A percentile compares a stretch with the other conserved stretches of the same genome.
These are phyloP conservation scores for Phellopilus nigrolimitatus DNA, from an alignment of 1,284 basidiomycete genomes.

Conservation along the genomic window DNA sequence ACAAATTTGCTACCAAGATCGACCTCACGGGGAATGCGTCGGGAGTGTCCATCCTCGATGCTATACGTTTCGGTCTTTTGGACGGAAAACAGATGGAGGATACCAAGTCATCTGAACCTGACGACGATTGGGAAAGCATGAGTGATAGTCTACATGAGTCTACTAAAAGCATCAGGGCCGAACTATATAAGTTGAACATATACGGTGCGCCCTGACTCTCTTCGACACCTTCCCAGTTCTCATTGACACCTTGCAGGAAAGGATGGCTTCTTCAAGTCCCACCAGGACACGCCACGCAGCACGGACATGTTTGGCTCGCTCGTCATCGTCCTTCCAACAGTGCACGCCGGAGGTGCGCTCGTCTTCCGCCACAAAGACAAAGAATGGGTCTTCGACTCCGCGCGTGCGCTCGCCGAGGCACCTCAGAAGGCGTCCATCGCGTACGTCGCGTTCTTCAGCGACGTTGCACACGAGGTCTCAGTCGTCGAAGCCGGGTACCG, in stretches of 20 bases:
- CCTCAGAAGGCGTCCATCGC: not conserved
- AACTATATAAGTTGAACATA: constrained; percentile 18
- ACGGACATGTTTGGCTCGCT: constrained; percentile 18
- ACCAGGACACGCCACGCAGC: too few species aligned
- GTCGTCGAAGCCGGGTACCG: constrained; percentile 2
- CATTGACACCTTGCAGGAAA: constrained; percentile 7
- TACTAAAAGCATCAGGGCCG: constrained; percentile 2
- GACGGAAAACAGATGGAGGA: too few species aligned
- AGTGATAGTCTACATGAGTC: not conserved
- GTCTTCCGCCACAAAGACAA: constrained; percentile 3
- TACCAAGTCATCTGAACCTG: too few species aligned
- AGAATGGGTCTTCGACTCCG: constrained; percentile 12
- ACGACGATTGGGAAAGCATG: too few species aligned
- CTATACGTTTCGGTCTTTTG: constrained; percentile 20
- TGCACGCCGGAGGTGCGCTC: constrained; percentile 16
- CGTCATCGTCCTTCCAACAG: constrained; percentile 13
- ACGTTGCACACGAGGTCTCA: constrained; percentile 14
- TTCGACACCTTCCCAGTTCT: not conserved
- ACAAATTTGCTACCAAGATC: constrained; percentile 5
- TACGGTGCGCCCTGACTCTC: constrained; percentile 8
- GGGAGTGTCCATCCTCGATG: too few species aligned
- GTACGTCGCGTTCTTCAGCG: constrained; percentile 10
- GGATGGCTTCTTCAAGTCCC: constrained; percentile 18
- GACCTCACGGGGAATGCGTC: too few species aligned
- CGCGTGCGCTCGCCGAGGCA: not conserved